Base-by-base conservation (phyloP, 2,329 filamentous ascomycete species). In the Botrytis squamosa region DNA sequence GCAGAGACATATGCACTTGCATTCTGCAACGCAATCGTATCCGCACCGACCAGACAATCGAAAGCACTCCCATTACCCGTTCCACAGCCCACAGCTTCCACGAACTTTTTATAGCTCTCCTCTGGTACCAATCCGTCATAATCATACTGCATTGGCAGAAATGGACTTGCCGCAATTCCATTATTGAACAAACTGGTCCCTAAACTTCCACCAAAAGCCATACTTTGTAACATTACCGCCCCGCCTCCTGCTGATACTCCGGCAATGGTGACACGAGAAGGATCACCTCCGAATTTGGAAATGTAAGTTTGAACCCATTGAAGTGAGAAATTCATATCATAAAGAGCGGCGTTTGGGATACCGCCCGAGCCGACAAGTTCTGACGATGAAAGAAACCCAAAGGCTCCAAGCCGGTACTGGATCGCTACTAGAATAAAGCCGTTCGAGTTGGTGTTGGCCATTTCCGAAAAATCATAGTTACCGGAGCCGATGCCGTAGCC, bases 311-410 rank as follows among this genome's bases (percentile, higher is more conserved):
- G 84, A 0, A 89, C 85, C 90, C 90, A 92, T 66, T 84, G 81
- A 38, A 92, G 82, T 14, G 88, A 85, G 18, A 86, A 80, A 75
- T 87, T 85, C 80, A 92, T 89, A 78, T 92, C 90, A 73, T 86
- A 83, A 57, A 92, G 81, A 0, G 91, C 91, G 16, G 90, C 82
- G 76, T 93, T 93, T 52, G 90, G 83, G 42, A 87, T 79, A 0
- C 87, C 88, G 49, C 85, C 85, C 25, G 84, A 84, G 16, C 84
- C 83, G 25, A 88, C 85, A 83, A 88, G 90, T 71, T 88, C 77
- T 9, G 81, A 80, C 0, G 88, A 90, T 16, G 88, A 86, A 46
- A 93, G 82, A 81, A 95, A 94, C 0, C 93, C 93, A 78, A 93
- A 84, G 1, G 88, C 87, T 6, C 89, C 89, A 40, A 93, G 86